Conservation (phyloP, 23 red algal species). For the Cyanidiococcus yangmingshanensis region DNA sequence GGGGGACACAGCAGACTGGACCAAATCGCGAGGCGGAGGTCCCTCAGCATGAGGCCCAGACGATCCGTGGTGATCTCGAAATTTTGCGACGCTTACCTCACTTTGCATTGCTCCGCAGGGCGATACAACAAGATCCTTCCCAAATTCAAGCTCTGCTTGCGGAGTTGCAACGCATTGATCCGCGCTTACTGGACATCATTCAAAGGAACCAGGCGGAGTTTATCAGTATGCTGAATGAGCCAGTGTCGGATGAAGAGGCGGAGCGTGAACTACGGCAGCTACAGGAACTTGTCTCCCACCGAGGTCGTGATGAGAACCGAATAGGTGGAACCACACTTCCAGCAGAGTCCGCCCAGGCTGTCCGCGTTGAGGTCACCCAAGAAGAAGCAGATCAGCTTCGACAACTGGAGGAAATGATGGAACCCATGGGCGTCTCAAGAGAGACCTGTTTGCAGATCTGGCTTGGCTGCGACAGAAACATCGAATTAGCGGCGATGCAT, state of each 20-base stretch:
- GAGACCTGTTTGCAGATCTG: constrained; percentile 64
- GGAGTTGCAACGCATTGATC: constrained; percentile 60
- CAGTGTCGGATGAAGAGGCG: constrained; percentile 36
- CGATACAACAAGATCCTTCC: constrained; percentile 73
- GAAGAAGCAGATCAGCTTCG: constrained; percentile 76
- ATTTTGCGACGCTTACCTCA: constrained; percentile 63
- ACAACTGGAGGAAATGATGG: constrained; percentile 53
- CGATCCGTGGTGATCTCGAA: constrained; percentile 29
- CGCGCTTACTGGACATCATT: constrained; percentile 59
- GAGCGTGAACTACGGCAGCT: constrained; percentile 48
- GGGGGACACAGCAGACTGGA: neutral
- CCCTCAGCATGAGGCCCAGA: neutral
- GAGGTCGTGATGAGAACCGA: neutral
- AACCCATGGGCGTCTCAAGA: constrained; percentile 53
- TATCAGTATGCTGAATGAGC: constrained; percentile 78
- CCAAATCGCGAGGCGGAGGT: neutral
- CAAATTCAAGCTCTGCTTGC: constrained; percentile 64
- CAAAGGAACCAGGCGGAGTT: constrained; percentile 78
- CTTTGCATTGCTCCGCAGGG: constrained; percentile 69
- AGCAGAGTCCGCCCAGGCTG: neutral
- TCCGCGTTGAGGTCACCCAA: constrained; percentile 58
- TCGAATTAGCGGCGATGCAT: constrained; percentile 79
- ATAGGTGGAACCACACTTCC: constrained; percentile 6
- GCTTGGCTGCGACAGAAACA: constrained; percentile 85
- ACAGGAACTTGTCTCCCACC: constrained; percentile 33